Conservation (phyloP, 257 asterid genomes). For the Linderniella brevidens region DNA sequence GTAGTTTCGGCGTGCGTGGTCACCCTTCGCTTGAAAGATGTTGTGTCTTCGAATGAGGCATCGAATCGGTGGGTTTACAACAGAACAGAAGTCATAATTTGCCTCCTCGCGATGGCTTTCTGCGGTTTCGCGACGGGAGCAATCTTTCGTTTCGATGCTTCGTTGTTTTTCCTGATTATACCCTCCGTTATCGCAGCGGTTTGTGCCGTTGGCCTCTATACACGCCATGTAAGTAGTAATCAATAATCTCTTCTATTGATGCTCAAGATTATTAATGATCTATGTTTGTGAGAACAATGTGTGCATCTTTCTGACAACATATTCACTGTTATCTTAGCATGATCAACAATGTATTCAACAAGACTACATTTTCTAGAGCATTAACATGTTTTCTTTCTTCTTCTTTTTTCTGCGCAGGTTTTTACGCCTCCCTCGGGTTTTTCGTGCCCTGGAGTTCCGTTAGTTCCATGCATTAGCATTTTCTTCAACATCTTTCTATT, state of each 20-base stretch:
- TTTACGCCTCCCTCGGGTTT: slow-evolving; percentile 52
- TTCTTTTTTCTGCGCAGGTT: slow-evolving; percentile 20
- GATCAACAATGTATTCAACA: neutral
- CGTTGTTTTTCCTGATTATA: slow-evolving; percentile 36
- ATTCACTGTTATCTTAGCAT: too few species aligned
- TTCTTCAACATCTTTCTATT: slow-evolving; percentile 71
- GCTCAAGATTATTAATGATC: neutral
- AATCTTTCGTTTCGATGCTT: slow-evolving; percentile 52
- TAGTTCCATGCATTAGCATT: slow-evolving; percentile 65
- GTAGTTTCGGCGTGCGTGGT: slow-evolving; percentile 94
- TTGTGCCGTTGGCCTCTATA: slow-evolving; percentile 40
- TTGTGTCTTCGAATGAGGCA: slow-evolving; percentile 21
- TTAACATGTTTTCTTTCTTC: neutral
- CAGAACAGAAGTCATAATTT: slow-evolving; percentile 52
- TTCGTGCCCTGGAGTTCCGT: slow-evolving; percentile 92
- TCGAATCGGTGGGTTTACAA: slow-evolving; percentile 27
- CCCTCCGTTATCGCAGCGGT: slow-evolving; percentile 35
- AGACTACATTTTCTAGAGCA: neutral
- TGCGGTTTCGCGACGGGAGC: slow-evolving; percentile 70
- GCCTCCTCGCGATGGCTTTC: slow-evolving; percentile 47
- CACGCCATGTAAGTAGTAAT: slow-evolving; percentile 37
- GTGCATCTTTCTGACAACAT: too few species aligned
- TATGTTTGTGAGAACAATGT: neutral
- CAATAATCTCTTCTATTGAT: too few species aligned
- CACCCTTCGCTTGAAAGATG: slow-evolving; percentile 66